These are phyloP conservation scores for Annona cherimola DNA, from an alignment of 164 flowering plant genomes.

Conservation along the genomic window DNA sequence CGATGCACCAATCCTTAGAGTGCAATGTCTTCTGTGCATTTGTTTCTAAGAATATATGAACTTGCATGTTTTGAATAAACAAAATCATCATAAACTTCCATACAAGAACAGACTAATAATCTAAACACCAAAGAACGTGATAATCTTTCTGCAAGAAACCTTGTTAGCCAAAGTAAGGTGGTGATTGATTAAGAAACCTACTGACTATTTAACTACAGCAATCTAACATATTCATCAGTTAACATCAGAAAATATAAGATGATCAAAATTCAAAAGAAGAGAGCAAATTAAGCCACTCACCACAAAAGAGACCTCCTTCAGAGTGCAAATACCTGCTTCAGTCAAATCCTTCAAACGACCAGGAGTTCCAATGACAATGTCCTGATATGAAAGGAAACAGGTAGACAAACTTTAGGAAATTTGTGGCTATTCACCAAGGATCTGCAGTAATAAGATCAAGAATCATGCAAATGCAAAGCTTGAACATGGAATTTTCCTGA, in stretches of 20 bases:
- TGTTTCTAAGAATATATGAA: not conserved
- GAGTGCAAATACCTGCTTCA: slow-evolving; percentile 62
- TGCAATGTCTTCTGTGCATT: not conserved
- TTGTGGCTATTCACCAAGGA: not conserved
- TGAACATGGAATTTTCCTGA: not conserved
- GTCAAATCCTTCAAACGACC: slow-evolving; percentile 90
- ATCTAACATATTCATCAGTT: not conserved
- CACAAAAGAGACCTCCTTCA: slow-evolving; percentile 91
- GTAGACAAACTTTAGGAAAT: not conserved
- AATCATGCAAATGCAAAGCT: not conserved
- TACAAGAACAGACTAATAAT: no score
- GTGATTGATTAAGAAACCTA: not conserved
- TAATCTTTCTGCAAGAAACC: not conserved
- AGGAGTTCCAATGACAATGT: slow-evolving; percentile 94
- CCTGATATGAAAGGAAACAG: slow-evolving; percentile 38
- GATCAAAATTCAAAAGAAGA: not conserved
- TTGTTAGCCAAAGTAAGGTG: not conserved
- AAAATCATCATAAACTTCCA: not conserved
- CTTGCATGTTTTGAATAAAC: not conserved
- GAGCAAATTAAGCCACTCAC: slow-evolving; percentile 41
- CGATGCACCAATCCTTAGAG: no score
- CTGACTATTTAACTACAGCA: not conserved
- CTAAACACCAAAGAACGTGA: no score
- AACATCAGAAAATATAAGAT: no score
- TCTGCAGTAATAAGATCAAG: not conserved